Conservation (phyloP, 768 basidiomycete species). For the Lactifluus piperatus region DNA sequence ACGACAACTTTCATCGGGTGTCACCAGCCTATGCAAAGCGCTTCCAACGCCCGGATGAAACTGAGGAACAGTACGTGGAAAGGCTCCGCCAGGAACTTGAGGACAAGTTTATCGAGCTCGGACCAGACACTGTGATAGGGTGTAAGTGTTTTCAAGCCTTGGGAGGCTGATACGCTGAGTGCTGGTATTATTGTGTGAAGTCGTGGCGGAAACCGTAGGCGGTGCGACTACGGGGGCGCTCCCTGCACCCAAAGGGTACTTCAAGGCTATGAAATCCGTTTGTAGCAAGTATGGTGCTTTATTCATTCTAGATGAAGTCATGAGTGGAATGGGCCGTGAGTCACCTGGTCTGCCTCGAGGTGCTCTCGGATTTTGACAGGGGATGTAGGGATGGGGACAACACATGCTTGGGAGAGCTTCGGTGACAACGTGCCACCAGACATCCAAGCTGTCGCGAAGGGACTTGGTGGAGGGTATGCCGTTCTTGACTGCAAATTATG, state of each 20-base stretch:
- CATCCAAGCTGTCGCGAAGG: slow-evolving; percentile 84
- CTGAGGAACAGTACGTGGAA: slow-evolving; percentile 71
- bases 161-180: background rate
- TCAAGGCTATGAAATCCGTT: slow-evolving; percentile 76
- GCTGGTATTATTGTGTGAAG: slow-evolving; percentile 29
- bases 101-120: slow-evolving; percentile 74
- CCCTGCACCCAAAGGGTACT: slow-evolving; percentile 74
- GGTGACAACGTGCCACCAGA: slow-evolving; percentile 75
- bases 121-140: slow-evolving; percentile 73
- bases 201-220: slow-evolving; percentile 80
- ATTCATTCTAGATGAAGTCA: slow-evolving; percentile 86
- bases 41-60: slow-evolving; percentile 62
- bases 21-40: slow-evolving; percentile 81
- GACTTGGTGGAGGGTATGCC: slow-evolving; percentile 76
- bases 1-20: slow-evolving; percentile 69
- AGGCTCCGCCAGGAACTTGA: slow-evolving; percentile 75
- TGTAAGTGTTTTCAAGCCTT: slow-evolving; percentile 40
- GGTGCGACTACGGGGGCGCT: slow-evolving; percentile 78
- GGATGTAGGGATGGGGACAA: slow-evolving; percentile 69
- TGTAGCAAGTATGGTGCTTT: slow-evolving; percentile 65
- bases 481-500: background rate
- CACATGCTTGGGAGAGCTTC: slow-evolving; percentile 80
- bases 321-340: slow-evolving; percentile 88
- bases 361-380: background rate
- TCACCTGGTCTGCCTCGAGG: slow-evolving; percentile 15